Evolutionary conservation across 208 protist species (phyloP), one percentile per base, ranked within the genome.

Genomic region (Histomonas meleagridis): DNA sequence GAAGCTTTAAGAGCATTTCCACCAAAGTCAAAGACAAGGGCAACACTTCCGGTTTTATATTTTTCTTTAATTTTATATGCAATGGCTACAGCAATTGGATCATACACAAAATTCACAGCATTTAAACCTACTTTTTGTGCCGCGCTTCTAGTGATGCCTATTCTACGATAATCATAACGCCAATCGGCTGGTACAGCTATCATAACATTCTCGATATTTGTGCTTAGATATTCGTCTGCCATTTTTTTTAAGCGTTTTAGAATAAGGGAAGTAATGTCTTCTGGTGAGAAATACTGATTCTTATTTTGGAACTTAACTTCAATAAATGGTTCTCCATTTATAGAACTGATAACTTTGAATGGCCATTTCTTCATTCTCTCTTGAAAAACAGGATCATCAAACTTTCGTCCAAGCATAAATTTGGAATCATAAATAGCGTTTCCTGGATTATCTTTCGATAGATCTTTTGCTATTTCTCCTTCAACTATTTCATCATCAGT

Each of bases 181-280:
- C 99, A 99, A 94, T 99, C 99, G 48, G 98, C 98, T 38, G 98
- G 98, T 26, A 99, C 97, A 0, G 98, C 99, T 40, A 99, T 95
- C n/a, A n/a, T n/a, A n/a, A n/a, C n/a, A n/a, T n/a, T n/a, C n/a
- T n/a, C n/a, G n/a, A n/a, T n/a, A n/a, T n/a, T n/a, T n/a, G n/a
- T n/a, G 46, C 98, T 97, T 35, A 99, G 95, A 95, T 97, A 98
- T 2, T 93, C 92, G 94, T 99, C 97, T 35, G 98, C 98, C 70
- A 95, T 97, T 81, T 97, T 93, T 94, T 98, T 99, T 95, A 99
- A 96, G 94, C 98, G 98, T 40, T 55, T 91, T 3, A 99, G 95
- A 76, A 99, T 95, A 95, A 98, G 96, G 21, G 97, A 95, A 46
- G 96, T 97, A 35, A 99, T 96, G 94, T 99, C 97, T 94, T 98